Conservation (phyloP, 2,329 filamentous ascomycete species). For the Cordyceps javanica region DNA sequence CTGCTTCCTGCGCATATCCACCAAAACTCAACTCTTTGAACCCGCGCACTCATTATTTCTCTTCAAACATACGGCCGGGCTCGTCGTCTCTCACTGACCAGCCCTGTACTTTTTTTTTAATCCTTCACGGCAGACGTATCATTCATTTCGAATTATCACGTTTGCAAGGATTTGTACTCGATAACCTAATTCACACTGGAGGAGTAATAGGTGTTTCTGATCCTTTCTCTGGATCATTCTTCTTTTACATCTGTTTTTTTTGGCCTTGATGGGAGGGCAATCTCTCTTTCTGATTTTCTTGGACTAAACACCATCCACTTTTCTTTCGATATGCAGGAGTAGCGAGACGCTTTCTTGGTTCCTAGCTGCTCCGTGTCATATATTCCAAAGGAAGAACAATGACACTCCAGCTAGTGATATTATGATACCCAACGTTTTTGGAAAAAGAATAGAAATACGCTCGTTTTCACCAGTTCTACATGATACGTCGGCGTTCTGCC, state of each 20-base stretch:
- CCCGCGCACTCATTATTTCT: neutral
- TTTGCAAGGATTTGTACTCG: slow-evolving; percentile 10
- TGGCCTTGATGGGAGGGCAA: neutral
- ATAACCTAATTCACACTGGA: slow-evolving; percentile 6
- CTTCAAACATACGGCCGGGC: neutral
- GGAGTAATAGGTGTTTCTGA: slow-evolving; percentile 8
- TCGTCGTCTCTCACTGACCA: neutral
- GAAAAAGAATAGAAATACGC: neutral
- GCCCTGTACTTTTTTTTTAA: neutral
- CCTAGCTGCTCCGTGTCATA: neutral
- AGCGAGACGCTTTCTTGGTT: neutral
- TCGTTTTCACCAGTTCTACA: slow-evolving; percentile 1
- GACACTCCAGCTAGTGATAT: slow-evolving; percentile 12
- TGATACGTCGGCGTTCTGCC: too few species aligned
- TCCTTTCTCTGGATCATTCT: neutral
- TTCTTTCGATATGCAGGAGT: neutral
- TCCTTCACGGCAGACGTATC: slow-evolving; percentile 7
- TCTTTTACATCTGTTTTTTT: slow-evolving; percentile 1
- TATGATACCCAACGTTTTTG: slow-evolving; percentile 17
- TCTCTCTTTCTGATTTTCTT: neutral
- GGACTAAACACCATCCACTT: neutral
- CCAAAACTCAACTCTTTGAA: slow-evolving; percentile 8
- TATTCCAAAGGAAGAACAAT: neutral
- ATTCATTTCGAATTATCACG: slow-evolving; percentile 10
- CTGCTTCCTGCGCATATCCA: neutral